phyloP scores from a whole-genome alignment of 768 basidiomycete species.

The Termitomyces titanicus region DNA sequence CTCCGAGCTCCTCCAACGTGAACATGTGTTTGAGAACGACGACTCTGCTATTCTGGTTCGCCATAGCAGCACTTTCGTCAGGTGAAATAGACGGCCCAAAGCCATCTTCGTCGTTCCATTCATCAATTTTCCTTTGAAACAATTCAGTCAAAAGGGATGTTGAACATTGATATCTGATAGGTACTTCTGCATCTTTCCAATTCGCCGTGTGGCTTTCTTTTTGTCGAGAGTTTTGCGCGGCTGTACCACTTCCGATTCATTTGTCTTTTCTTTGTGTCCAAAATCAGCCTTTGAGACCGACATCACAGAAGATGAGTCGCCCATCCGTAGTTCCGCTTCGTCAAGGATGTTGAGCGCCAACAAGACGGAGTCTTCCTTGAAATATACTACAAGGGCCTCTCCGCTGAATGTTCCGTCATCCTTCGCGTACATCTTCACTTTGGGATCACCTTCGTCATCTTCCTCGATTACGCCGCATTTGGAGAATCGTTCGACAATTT shows the following conservation, averaged over 20 bases:
- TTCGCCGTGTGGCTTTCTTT: slow-evolving; percentile 69
- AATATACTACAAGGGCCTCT: slow-evolving; percentile 93
- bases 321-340: slow-evolving; percentile 86
- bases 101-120: slow-evolving; percentile 95
- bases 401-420: slow-evolving; percentile 89
- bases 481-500: slow-evolving; percentile 82
- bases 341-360: slow-evolving; percentile 84
- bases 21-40: slow-evolving; percentile 98
- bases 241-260: slow-evolving; percentile 38
- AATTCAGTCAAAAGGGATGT: background rate
- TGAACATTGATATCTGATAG: background rate
- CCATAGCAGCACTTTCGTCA: slow-evolving; percentile 39
- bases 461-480: slow-evolving; percentile 93
- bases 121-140: slow-evolving; percentile 73
- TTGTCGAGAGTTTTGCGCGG: slow-evolving; percentile 68
- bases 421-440: slow-evolving; percentile 92
- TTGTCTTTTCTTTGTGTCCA: slow-evolving; percentile 55
- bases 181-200: slow-evolving; percentile 87
- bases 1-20: slow-evolving; percentile 76
- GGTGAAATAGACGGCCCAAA: slow-evolving; percentile 71
- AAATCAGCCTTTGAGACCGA: slow-evolving; percentile 76
- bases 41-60: slow-evolving; percentile 64
- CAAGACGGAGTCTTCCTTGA: slow-evolving; percentile 93
- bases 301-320: slow-evolving; percentile 72
- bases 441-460: slow-evolving; percentile 86